Evolutionary conservation across 2,329 filamentous ascomycete genomes (phyloP).

Genomic region (Apiospora koreana): DNA sequence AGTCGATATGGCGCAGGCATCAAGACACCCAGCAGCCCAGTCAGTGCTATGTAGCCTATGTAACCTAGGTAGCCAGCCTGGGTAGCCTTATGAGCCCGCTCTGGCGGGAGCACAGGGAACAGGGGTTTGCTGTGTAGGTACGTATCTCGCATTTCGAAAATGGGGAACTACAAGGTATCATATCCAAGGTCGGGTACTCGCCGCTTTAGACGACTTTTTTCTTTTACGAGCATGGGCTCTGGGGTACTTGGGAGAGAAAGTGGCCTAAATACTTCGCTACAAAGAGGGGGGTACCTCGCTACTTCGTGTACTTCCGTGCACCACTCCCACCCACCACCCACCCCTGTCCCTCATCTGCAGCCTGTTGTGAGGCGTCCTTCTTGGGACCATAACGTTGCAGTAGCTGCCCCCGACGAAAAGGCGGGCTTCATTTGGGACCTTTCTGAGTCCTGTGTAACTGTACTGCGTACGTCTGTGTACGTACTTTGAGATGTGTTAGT

Average conservation of each 20-base stretch:
- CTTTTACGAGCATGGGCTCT: background rate
- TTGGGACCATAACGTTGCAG: slow-evolving; percentile 15
- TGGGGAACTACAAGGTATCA: background rate
- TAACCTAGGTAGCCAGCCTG: too few relatives aligned
- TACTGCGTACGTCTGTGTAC: slow-evolving; percentile 7
- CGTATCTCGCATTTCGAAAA: background rate
- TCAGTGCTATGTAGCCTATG: too few relatives aligned
- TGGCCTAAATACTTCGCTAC: slow-evolving; percentile 10
- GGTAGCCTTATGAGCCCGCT: slow-evolving; percentile 1
- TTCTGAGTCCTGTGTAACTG: slow-evolving; percentile 3
- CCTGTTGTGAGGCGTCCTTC: slow-evolving; percentile 14
- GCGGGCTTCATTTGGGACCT: slow-evolving; percentile 13
- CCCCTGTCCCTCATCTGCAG: slow-evolving; percentile 9
- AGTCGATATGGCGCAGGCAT: background rate
- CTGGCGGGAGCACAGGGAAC: slow-evolving; percentile 3
- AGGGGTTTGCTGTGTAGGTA: slow-evolving; percentile 1
- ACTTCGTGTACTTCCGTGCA: slow-evolving; percentile 12
- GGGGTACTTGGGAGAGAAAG: background rate
- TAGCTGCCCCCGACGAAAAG: slow-evolving; percentile 17
- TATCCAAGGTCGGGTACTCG: too few relatives aligned
- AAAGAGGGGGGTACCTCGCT: background rate
- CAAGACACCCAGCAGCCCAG: background rate
- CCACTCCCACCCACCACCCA: slow-evolving; percentile 4
- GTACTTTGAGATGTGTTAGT: background rate
- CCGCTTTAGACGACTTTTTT: background rate